A percentile compares a stretch with the other conserved stretches of the same genome.
These are phyloP conservation scores for slime mould (Dictyostelium discoideum) DNA, from an alignment of 78 protist species.

Conservation along the genomic window DNA sequence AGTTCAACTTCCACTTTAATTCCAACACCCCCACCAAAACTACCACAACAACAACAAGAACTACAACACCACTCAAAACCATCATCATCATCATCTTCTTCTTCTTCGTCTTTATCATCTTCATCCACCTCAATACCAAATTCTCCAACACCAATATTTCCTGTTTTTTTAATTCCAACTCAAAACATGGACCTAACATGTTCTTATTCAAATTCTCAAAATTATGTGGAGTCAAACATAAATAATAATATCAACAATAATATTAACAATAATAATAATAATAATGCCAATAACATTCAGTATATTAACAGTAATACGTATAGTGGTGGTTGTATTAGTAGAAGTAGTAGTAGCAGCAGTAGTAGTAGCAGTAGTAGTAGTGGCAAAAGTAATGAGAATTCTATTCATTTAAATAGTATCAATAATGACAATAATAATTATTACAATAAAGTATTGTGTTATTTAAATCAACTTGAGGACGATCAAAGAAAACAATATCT, in stretches of 20 bases:
- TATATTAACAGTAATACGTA: too few species aligned
- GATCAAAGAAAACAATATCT: neutral
- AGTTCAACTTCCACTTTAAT: neutral
- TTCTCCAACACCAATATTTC: neutral
- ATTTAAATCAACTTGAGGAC: neutral
- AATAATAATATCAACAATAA: too few species aligned
- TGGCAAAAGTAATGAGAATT: neutral
- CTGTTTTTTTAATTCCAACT: neutral
- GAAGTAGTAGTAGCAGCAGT: neutral
- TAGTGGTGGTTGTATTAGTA: too few species aligned
- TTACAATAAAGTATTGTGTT: neutral
- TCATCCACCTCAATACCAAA: neutral
- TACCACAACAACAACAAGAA: too few species aligned
- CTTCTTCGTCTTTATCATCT: neutral
- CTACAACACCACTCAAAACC: too few species aligned
- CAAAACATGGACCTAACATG: neutral
- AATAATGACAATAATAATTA: neutral
- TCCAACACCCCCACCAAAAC: neutral
- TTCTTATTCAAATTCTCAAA: neutral
- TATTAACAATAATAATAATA: too few species aligned
- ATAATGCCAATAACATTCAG: too few species aligned
- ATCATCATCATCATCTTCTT: too few species aligned
- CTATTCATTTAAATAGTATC: neutral
- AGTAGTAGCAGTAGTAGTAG: neutral
- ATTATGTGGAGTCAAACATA: neutral